Base-by-base conservation (phyloP, 768 basidiomycete genomes). In the Multifurca ochricompacta region DNA sequence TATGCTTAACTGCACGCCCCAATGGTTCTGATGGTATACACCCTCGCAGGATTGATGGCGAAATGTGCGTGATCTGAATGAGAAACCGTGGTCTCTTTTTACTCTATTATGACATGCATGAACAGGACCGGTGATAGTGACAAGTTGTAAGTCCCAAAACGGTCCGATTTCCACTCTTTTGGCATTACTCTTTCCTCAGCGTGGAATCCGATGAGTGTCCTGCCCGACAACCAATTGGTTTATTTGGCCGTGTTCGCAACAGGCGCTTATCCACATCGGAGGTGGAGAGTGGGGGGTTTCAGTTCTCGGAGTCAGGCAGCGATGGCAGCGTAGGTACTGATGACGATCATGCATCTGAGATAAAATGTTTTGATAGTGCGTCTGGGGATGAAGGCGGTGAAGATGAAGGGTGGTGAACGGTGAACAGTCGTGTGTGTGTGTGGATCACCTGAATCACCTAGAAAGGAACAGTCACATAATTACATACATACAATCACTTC, bases 111-210 rank as follows among this genome's bases (percentile, higher is more conserved):
- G 39, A 2, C 21, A 3, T 30, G 10, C 39, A 56, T 49, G 37
- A 39, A 56, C 18, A 27, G 47, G 31, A 36, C 13, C 10, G 2
- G 19, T 18, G 21, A 19, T 18, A 34, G 30, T 13, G 40, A 28
- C 28, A 10, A 51, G n/a, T 56, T 48, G 54, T 56, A 56, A 45
- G 54, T 56, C 23, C 7, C n/a, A 16, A 3, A 32, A 21, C 18
- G 8, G 32, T 7, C 10, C 14, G 3, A 19, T 28, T 28, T 14
- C 27, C 5, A 8, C 16, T 2, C 2, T 18, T 56, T 35, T 31
- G 18, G 23, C 6, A 21, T 37, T 14, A 3, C 18, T 28, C 30
- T 3, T 13, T 10, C 27, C 13, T 16, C 8, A 46, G 50, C 14
- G 50, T 39, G 30, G 39, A 41, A 7, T 43, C 40, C 3, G 36